These are phyloP conservation scores for Xylariaceae sp. DNA, from an alignment of 2,329 filamentous ascomycete genomes.

Conservation along the genomic window DNA sequence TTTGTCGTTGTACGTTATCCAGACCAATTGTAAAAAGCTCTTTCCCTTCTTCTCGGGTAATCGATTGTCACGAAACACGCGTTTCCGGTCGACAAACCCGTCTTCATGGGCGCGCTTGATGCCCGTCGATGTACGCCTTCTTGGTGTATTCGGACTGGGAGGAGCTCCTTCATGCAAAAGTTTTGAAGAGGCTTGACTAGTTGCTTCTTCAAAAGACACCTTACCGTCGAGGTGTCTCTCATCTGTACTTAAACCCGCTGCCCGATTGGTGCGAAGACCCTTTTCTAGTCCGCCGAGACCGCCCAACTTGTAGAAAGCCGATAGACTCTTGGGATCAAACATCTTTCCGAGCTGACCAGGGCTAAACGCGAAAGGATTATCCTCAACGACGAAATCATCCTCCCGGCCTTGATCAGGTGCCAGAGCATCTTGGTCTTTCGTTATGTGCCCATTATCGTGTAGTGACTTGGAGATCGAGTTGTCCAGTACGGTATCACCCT, in stretches of 20 bases:
- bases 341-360: conserved; percentile 81
- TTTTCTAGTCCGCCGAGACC: conserved; percentile 73
- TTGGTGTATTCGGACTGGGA: conserved; percentile 20
- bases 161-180: conserved; percentile 30
- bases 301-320: conserved; percentile 75
- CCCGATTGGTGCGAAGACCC: conserved; percentile 67
- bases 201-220: conserved; percentile 68
- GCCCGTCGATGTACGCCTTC: conserved; percentile 19
- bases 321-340: conserved; percentile 80
- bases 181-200: conserved; percentile 34
- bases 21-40: conserved; percentile 65
- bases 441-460: conserved; percentile 49
- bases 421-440: conserved; percentile 63
- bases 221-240: conserved; percentile 60
- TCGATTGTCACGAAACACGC: conserved; percentile 66
- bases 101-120: conserved; percentile 25
- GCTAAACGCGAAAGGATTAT: conserved; percentile 81
- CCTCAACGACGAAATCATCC: conserved; percentile 65
- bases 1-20: conserved; percentile 82
- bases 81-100: conserved; percentile 57
- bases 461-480: conserved; percentile 29
- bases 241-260: conserved; percentile 69
- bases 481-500: conserved; percentile 56
- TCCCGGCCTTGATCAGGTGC: conserved; percentile 72
- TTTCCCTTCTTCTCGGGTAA: conserved; percentile 71